Percentiles rank a stretch among this genome's conserved stretches.
These are phyloP conservation scores for Claviceps cyperi DNA, from an alignment of 2,329 filamentous ascomycete species.

Conservation along the genomic window DNA sequence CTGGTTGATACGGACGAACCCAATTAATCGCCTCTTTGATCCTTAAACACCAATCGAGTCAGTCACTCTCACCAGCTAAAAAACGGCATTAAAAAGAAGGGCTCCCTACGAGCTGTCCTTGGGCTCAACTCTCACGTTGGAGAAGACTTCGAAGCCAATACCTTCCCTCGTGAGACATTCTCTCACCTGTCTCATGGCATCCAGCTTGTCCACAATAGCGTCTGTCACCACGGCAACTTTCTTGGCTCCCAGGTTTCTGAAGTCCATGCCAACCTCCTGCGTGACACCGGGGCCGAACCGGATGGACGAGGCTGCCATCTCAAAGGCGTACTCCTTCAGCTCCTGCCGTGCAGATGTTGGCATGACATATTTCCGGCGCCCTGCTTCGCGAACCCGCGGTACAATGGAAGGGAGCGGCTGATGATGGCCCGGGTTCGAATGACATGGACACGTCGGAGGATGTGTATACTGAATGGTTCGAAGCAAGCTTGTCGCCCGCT, in stretches of 20 bases:
- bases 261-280: constrained; percentile 95
- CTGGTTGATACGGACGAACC: constrained; percentile 63
- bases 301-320: constrained; percentile 93
- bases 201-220: constrained; percentile 60
- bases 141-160: constrained; percentile 67
- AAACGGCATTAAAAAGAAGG: not conserved
- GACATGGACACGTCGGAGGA: constrained; percentile 79
- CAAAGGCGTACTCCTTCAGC: constrained; percentile 93
- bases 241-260: constrained; percentile 78
- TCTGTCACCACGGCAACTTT: constrained; percentile 90
- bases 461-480: constrained; percentile 85
- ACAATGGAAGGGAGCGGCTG: constrained; percentile 46
- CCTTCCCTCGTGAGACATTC: constrained; percentile 68
- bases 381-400: constrained; percentile 26
- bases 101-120: constrained; percentile 73
- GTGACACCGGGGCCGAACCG: constrained; percentile 88
- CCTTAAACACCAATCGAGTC: constrained; percentile 25
- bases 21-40: constrained; percentile 83
- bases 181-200: constrained; percentile 79
- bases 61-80: constrained; percentile 16
- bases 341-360: constrained; percentile 40
- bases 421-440: constrained; percentile 74
- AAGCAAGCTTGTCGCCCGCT: constrained; percentile 57
- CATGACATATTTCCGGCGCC: constrained; percentile 49
- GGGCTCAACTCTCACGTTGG: constrained; percentile 71